Evolutionary conservation across 2,329 filamentous ascomycete species (phyloP).

Genomic region (Ceratocystis cacaofunesta): DNA sequence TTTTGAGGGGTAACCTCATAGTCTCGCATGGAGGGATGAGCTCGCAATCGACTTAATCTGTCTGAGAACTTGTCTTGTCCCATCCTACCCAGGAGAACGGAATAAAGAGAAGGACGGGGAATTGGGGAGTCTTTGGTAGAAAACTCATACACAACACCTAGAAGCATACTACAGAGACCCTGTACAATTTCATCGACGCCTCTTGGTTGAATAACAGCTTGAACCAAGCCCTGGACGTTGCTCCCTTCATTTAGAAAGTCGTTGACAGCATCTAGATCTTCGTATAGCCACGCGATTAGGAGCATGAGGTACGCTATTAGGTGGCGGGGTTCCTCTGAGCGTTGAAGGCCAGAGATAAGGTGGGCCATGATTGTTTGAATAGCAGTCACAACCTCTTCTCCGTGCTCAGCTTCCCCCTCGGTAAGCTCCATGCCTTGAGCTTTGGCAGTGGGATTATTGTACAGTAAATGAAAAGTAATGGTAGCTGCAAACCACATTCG

Average conservation of each 20-base stretch:
- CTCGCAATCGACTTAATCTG: slow-evolving; percentile 60
- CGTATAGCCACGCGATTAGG: slow-evolving; percentile 77
- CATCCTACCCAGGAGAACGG: slow-evolving; percentile 59
- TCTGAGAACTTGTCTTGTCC: slow-evolving; percentile 81
- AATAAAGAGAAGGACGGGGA: slow-evolving; percentile 63
- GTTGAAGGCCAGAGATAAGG: slow-evolving; percentile 63
- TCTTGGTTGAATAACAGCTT: slow-evolving; percentile 48
- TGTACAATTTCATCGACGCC: slow-evolving; percentile 53
- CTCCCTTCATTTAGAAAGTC: slow-evolving; percentile 87
- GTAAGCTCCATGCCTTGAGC: slow-evolving; percentile 63
- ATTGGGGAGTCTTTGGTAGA: slow-evolving; percentile 95
- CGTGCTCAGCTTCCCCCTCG: slow-evolving; percentile 75
- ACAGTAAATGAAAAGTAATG: slow-evolving; percentile 72
- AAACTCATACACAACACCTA: slow-evolving; percentile 89
- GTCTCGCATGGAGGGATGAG: slow-evolving; percentile 66
- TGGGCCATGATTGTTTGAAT: slow-evolving; percentile 81
- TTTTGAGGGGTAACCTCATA: slow-evolving; percentile 75
- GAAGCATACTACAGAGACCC: slow-evolving; percentile 67
- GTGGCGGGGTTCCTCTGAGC: slow-evolving; percentile 62
- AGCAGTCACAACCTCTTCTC: slow-evolving; percentile 88
- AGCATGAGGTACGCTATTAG: slow-evolving; percentile 80
- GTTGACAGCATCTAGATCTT: slow-evolving; percentile 80
- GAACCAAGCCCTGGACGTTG: slow-evolving; percentile 73
- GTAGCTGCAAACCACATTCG: slow-evolving; percentile 80
- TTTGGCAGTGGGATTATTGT: slow-evolving; percentile 68